Evolutionary conservation across 192 early-diverging fungal species (phyloP).

Genomic region (Dissophora ornata): DNA sequence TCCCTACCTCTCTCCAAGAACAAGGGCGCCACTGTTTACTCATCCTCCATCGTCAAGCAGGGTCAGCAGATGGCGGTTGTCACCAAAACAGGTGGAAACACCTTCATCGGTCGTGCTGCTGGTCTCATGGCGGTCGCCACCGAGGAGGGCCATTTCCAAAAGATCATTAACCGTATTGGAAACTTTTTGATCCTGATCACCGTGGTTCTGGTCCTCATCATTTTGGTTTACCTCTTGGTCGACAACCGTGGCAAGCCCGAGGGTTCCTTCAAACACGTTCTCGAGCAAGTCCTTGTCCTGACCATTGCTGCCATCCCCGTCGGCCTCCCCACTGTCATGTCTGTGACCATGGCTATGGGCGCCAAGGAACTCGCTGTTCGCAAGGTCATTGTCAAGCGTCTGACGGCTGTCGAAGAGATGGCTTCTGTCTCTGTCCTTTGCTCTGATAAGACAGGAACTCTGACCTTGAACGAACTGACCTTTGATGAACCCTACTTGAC

Average conservation of each 20-base stretch:
- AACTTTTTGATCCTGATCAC: constrained; percentile 92
- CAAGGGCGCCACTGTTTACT: constrained; percentile 86
- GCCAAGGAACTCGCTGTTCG: constrained; percentile 91
- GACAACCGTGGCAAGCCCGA: constrained; percentile 51
- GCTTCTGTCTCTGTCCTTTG: constrained; percentile 91
- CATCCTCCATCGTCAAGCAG: constrained; percentile 94
- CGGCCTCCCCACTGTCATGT: constrained; percentile 95
- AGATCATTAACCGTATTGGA: constrained; percentile 92
- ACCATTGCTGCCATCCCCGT: constrained; percentile 93
- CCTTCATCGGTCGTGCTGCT: constrained; percentile 94
- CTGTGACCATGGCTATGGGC: constrained; percentile 97
- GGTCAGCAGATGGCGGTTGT: constrained; percentile 95
- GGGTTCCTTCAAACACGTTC: constrained; percentile 51
- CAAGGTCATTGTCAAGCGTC: constrained; percentile 95
- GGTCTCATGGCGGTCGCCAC: constrained; percentile 90
- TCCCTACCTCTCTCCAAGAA: constrained; percentile 90
- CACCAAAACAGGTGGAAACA: constrained; percentile 90
- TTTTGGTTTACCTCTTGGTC: constrained; percentile 80
- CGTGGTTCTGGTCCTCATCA: constrained; percentile 78
- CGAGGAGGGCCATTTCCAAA: constrained; percentile 97
- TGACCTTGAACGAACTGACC: constrained; percentile 93
- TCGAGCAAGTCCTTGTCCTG: constrained; percentile 81
- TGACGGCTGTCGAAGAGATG: constrained; percentile 95
- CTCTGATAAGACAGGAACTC: constrained; percentile 93
- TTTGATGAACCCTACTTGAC: constrained; percentile 91